Conservation (phyloP, 225 moss, liverwort and hornwort genomes). For the Bryum argenteum region DNA sequence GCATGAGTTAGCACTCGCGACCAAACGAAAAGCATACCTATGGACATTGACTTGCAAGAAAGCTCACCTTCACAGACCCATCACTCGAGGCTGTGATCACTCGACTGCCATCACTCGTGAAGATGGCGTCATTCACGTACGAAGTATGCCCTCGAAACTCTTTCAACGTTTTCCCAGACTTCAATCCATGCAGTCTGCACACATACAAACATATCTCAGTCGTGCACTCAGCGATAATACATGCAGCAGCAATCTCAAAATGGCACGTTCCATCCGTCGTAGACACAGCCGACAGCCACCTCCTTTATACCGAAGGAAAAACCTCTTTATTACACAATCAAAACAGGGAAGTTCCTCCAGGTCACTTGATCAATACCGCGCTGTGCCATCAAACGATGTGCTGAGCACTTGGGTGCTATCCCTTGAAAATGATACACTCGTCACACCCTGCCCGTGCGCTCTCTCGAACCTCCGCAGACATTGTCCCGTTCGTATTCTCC, state of each 20-base stretch:
- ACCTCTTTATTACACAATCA: not conserved
- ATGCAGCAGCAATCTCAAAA: not conserved
- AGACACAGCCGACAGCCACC: not conserved
- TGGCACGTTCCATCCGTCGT: not conserved
- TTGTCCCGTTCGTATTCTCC: slow-evolving; percentile 97
- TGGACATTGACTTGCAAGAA: not conserved
- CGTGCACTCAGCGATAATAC: not conserved
- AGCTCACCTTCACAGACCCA: slow-evolving; percentile 94
- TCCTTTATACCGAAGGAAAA: not conserved
- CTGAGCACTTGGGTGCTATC: slow-evolving; percentile 93
- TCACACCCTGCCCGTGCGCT: slow-evolving; percentile 95
- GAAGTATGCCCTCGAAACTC: slow-evolving; percentile 97
- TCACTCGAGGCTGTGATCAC: slow-evolving; percentile 97
- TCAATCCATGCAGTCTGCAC: slow-evolving; percentile 89
- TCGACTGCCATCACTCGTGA: slow-evolving; percentile 87
- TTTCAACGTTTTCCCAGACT: slow-evolving; percentile 95
- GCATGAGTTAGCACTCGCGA: not conserved
- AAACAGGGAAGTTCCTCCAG: not conserved
- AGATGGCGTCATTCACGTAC: slow-evolving; percentile 93
- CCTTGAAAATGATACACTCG: slow-evolving; percentile 90
- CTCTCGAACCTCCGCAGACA: slow-evolving; percentile 94
- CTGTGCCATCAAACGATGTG: slow-evolving; percentile 93
- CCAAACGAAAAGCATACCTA: not conserved
- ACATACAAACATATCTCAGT: slow-evolving; percentile 19
- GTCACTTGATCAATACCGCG: slow-evolving; percentile 50